Evolutionary conservation across 2,329 filamentous ascomycete genomes (phyloP).

Genomic region (Cladosporium sp.): DNA sequence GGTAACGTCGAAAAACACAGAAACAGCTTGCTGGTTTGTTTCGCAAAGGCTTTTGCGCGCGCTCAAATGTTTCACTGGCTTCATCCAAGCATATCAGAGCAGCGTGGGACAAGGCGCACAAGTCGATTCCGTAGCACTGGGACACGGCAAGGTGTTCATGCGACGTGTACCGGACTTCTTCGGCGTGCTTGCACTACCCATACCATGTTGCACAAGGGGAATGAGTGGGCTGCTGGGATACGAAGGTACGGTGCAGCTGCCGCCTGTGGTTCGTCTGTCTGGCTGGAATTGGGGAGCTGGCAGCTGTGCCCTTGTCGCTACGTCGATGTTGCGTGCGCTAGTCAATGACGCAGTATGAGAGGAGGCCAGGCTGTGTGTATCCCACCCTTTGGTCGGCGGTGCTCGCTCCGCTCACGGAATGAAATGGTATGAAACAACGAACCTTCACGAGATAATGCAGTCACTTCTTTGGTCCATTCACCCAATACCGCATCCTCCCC

Average conservation of each 20-base stretch:
- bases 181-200: conserved; percentile 14
- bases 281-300: conserved; percentile 5
- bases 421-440: background rate
- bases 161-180: conserved; percentile 20
- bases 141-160: conserved; percentile 16
- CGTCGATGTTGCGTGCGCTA: conserved; percentile 12
- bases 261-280: background rate
- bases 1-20: background rate
- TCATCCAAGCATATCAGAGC: conserved; percentile 1
- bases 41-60: conserved; percentile 5
- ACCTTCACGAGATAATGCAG: too few species aligned
- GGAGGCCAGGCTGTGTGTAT: conserved; percentile 6
- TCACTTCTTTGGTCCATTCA: too few species aligned
- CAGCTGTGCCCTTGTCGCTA: conserved; percentile 1
- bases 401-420: background rate
- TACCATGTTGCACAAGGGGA: conserved; percentile 11
- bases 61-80: conserved; percentile 5
- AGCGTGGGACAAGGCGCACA: conserved; percentile 4
- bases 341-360: conserved; percentile 11
- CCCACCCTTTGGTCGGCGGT: background rate
- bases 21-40: conserved; percentile 1
- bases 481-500: background rate
- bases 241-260: conserved; percentile 4
- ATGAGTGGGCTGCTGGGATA: conserved; percentile 7
- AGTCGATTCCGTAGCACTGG: conserved; percentile 11